Percentiles rank a stretch among this genome's conserved stretches.
These are phyloP conservation scores for Gossypium lobatum DNA, from an alignment of 441 rosid genomes.

Conservation along the genomic window DNA sequence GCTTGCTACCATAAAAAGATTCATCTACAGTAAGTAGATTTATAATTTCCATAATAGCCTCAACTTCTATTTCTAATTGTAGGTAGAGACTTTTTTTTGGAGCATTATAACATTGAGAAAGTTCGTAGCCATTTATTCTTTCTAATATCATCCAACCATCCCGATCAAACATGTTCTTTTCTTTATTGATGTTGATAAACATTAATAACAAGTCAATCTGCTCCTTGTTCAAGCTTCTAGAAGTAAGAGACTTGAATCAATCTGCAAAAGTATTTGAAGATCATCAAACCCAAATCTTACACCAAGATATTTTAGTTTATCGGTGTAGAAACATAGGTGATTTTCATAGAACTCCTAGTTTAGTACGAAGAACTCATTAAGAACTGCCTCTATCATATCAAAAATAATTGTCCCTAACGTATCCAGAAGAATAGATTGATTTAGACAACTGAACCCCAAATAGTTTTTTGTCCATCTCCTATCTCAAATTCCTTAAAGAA, in stretches of 20 bases:
- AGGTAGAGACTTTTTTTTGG: background rate
- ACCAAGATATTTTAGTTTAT: slow-evolving; percentile 6
- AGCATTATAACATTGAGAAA: background rate
- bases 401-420: background rate
- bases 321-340: background rate
- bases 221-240: slow-evolving; percentile 2
- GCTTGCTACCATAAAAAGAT: slow-evolving; percentile 6
- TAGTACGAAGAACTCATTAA: background rate
- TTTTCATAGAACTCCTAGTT: background rate
- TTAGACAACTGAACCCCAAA: background rate
- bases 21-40: slow-evolving; percentile 1
- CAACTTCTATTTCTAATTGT: background rate
- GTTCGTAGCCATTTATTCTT: background rate
- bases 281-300: background rate
- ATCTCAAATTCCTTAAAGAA: background rate
- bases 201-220: background rate
- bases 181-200: background rate
- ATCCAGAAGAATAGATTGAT: background rate
- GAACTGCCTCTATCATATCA: background rate
- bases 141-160: background rate
- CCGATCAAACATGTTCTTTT: background rate
- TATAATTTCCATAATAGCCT: background rate
- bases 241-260: background rate
- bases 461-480: background rate
- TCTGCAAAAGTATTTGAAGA: background rate